Percentiles rank a stretch among this genome's conserved stretches.
phyloP scores from a whole-genome alignment of 805 yeast genomes.

The Barnettozyma sp. region DNA sequence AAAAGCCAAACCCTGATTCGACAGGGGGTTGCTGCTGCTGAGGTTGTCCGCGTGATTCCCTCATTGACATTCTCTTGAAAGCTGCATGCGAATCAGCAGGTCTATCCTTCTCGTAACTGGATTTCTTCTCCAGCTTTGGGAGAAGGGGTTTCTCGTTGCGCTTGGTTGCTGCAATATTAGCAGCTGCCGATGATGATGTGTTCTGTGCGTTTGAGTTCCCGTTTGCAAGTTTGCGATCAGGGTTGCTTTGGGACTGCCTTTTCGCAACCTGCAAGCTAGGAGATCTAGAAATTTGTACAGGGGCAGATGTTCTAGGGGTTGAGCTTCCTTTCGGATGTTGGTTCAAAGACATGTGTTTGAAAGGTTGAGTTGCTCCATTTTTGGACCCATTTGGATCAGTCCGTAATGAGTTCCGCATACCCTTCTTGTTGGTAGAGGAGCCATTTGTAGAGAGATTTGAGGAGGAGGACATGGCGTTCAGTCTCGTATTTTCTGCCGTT shows the following conservation, averaged over 20 bases:
- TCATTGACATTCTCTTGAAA: slow-evolving; percentile 31
- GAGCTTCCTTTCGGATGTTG: slow-evolving; percentile 1
- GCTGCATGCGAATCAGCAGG: slow-evolving; percentile 28
- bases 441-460: slow-evolving; percentile 6
- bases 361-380: slow-evolving; percentile 1
- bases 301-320: slow-evolving; percentile 4
- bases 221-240: neutral
- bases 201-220: neutral
- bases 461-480: slow-evolving; percentile 50
- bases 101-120: slow-evolving; percentile 52
- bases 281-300: neutral
- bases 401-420: slow-evolving; percentile 20
- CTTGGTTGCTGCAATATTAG: slow-evolving; percentile 47
- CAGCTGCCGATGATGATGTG: slow-evolving; percentile 24
- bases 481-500: slow-evolving; percentile 73
- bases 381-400: slow-evolving; percentile 4
- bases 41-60: slow-evolving; percentile 25
- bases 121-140: slow-evolving; percentile 24
- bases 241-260: slow-evolving; percentile 4
- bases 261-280: neutral
- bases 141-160: slow-evolving; percentile 29
- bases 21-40: slow-evolving; percentile 9
- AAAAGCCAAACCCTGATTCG: slow-evolving; percentile 23
- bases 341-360: slow-evolving; percentile 1
- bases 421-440: slow-evolving; percentile 11